Base-by-base conservation (phyloP, 139 green algal genomes). In the Asterochloris erici region DNA sequence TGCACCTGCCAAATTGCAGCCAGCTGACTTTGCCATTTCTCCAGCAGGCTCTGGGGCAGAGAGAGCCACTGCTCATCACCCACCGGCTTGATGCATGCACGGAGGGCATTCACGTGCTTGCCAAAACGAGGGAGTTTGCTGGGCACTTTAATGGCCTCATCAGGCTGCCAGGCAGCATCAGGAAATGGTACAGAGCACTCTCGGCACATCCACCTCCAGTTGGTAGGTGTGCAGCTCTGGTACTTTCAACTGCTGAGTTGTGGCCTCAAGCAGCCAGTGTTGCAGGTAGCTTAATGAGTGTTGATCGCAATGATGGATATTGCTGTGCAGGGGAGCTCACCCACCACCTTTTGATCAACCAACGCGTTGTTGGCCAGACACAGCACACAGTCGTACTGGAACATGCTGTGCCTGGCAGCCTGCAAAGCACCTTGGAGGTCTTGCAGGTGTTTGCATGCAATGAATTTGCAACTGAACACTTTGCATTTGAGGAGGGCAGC, bases 11-110 rank as follows among this genome's bases (percentile, higher is more conserved):
- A 19, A 16, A n/a, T 2, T 47, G 29, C 71, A 24, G 24, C 14
- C 68, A 14, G 68, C 11, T 24, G 68, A 14, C 68, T 74, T n/a
- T 14, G n/a, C 24, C 12, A 23, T 74, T 0, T 29, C 6, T 29
- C 16, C 15, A 63, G 78, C 78, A 82, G 78, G 76, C 76, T 10
- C 11, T 80, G 76, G 60, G 68, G 60, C 47, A 19, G 24, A 24
- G n/a, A 64, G 23, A 80, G 73, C 81, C 79, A 10, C 88, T 97
- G 68, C 78, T 81, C 11, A 85, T 91, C 15, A 89, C 85, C 0
- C 89, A 93, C 82, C 82, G 94, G 0, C 86, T 98, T 80, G 94
- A 98, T 83, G 85, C 82, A 11, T 91, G 90, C 81, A 98, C 94
- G 2, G 87, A 92, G 69, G 94, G 94, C 14, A 74, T 97, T 68